A percentile compares a stretch with the other conserved stretches of the same genome.
Evolutionary conservation across 176 grass and related monocot species (phyloP).

Genomic region (Saccharum spontaneum): DNA sequence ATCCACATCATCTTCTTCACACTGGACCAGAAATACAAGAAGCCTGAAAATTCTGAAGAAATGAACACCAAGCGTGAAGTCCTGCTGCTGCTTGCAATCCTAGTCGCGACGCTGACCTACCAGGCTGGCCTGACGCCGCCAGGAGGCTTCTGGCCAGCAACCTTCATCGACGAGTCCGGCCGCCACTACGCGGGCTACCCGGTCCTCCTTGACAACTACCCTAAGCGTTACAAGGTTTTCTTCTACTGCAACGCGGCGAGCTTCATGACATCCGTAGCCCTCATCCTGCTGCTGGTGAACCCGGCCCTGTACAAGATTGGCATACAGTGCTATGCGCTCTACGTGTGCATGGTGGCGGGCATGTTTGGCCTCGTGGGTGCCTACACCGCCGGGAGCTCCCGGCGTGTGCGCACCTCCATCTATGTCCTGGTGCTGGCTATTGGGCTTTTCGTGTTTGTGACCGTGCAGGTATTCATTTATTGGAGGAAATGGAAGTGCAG

Average conservation of each 20-base stretch:
- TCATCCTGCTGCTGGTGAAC: conserved; percentile 54
- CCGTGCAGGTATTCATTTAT: not conserved
- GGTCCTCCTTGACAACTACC: conserved; percentile 32
- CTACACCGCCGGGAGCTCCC: conserved; percentile 44
- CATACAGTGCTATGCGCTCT: conserved; percentile 36
- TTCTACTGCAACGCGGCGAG: conserved; percentile 60
- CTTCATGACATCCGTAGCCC: conserved; percentile 47
- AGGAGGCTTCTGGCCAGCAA: conserved; percentile 31
- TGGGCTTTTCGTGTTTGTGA: conserved; percentile 4
- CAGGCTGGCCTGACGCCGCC: conserved; percentile 56
- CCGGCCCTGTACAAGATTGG: conserved; percentile 27
- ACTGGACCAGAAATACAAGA: not conserved
- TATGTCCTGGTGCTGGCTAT: conserved; percentile 27
- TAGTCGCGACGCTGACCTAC: conserved; percentile 45
- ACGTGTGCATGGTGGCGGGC: conserved; percentile 30
- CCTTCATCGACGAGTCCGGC: not conserved
- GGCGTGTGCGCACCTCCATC: conserved; percentile 28
- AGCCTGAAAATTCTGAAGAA: not conserved
- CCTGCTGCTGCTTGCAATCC: conserved; percentile 40
- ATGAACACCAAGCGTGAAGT: conserved; percentile 17
- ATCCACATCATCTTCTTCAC: conserved; percentile 47
- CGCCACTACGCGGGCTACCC: conserved; percentile 7
- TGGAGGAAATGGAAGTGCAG: not conserved
- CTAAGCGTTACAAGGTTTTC: conserved; percentile 27
- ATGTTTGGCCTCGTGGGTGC: conserved; percentile 42